Conservation (phyloP, 768 basidiomycete genomes). For the Boletus huronensis region DNA sequence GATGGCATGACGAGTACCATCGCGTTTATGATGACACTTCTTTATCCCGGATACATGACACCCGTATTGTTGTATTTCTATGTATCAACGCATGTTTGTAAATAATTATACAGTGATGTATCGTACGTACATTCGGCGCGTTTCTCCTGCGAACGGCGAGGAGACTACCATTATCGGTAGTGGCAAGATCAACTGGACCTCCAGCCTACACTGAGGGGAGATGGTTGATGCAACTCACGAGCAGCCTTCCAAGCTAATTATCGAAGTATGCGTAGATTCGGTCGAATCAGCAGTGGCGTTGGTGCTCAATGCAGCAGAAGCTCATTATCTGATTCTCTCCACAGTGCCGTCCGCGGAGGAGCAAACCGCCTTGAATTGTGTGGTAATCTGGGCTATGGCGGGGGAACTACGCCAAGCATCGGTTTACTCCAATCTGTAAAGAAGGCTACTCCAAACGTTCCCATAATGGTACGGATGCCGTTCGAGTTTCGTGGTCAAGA, state of each 20-base stretch:
- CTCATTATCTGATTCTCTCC: conserved; percentile 1
- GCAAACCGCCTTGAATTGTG: conserved; percentile 79
- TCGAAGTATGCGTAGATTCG: conserved; percentile 79
- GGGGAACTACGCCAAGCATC: conserved; percentile 80
- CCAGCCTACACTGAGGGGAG: not conserved
- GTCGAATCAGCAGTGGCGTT: conserved; percentile 67
- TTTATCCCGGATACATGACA: not conserved
- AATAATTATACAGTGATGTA: not conserved
- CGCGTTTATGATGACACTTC: not conserved
- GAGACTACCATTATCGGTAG: conserved; percentile 7
- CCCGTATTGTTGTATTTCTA: not conserved
- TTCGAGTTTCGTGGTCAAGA: not conserved
- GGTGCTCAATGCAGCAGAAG: conserved; percentile 21
- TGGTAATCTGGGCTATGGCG: conserved; percentile 64
- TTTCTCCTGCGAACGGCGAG: not conserved
- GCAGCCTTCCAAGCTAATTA: conserved; percentile 8
- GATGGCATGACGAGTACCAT: conserved; percentile 21
- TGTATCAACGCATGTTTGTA: not conserved
- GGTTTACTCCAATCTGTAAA: conserved; percentile 64
- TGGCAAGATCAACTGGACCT: not conserved
- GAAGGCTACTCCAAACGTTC: conserved; percentile 43
- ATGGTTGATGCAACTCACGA: conserved; percentile 5
- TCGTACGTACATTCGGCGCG: not conserved
- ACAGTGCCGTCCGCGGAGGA: conserved; percentile 66
- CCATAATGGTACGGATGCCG: conserved; percentile 64